Evolutionary conservation across 2,329 filamentous ascomycete species (phyloP).

Genomic region (Trichoderma polysporum): DNA sequence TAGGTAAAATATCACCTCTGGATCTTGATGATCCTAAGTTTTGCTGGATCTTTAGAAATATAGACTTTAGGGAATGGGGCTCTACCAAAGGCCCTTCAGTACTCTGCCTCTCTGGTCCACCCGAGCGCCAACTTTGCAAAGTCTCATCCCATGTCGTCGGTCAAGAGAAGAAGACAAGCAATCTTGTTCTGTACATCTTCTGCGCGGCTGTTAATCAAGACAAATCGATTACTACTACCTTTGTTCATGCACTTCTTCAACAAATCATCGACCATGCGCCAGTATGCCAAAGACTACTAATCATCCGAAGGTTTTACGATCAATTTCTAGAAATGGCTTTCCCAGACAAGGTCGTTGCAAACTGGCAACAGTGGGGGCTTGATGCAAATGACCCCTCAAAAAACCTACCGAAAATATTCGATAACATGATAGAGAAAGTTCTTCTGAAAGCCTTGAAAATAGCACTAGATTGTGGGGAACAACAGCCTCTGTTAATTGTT

Average conservation of each 20-base stretch:
- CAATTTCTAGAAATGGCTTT: neutral
- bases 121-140: no score
- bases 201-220: neutral
- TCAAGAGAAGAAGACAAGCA: neutral
- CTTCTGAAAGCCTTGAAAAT: accelerated
- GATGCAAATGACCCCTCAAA: neutral
- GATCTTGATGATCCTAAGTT: neutral
- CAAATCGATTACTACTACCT: accelerated
- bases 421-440: neutral
- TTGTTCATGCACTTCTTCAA: neutral
- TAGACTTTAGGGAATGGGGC: neutral
- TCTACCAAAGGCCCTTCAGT: neutral
- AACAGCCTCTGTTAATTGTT: neutral
- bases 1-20: neutral
- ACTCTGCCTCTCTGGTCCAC: neutral
- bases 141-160: neutral
- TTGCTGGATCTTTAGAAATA: neutral
- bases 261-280: neutral
- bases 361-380: neutral
- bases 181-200: neutral
- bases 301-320: neutral
- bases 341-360: accelerated
- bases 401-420: neutral
- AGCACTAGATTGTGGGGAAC: neutral
- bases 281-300: accelerated